Evolutionary conservation across 371 early-diverging fungal genomes (phyloP), one percentile per base, ranked within the genome.

Genomic region (Apophysomyces variabilis): DNA sequence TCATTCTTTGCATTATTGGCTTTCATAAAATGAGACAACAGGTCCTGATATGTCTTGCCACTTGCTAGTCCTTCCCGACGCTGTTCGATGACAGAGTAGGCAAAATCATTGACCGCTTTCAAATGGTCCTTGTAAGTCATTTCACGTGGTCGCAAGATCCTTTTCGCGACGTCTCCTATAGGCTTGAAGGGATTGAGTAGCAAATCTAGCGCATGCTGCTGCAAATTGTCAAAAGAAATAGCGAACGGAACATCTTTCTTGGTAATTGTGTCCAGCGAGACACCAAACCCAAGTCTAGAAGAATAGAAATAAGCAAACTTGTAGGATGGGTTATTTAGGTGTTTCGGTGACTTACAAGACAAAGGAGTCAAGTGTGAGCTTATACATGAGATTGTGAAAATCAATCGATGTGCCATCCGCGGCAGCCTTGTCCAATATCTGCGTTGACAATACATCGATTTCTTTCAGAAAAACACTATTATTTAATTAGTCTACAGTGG

Each of bases 321-420:
- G 3, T 26, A 3, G 3, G 32, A 26, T 26, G 32, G 32, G 32
- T 26, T 26, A 26, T 26, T 26, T 26, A 26, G 32, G 32, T 26
- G 32, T 26, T 26, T 26, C 32, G 32, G 3, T 26, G 32, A 26
- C 72, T 65, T 72, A 83, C 83, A 71, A 64, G 32, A 78, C 79
- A 69, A 86, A 86, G 26, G 81, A 79, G 46, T 86, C 83, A 38
- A 86, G 60, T 1, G 84, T 84, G 57, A 82, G 83, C 21, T 73
- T 62, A 66, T 71, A 73, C 69, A 86, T 72, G 67, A 82, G 12
- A 26, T 72, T 76, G 26, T 83, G 77, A 12, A 83, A 70, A 46
- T 80, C 80, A 5, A 83, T 64, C 0, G 66, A 58, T 12, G 70
- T 59, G 9, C 74, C 73, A 41, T 60, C 57, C 21, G 71, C 72